phyloP scores from a whole-genome alignment of 2,329 filamentous ascomycete genomes.

The Chrysoporthe austroafricana region DNA sequence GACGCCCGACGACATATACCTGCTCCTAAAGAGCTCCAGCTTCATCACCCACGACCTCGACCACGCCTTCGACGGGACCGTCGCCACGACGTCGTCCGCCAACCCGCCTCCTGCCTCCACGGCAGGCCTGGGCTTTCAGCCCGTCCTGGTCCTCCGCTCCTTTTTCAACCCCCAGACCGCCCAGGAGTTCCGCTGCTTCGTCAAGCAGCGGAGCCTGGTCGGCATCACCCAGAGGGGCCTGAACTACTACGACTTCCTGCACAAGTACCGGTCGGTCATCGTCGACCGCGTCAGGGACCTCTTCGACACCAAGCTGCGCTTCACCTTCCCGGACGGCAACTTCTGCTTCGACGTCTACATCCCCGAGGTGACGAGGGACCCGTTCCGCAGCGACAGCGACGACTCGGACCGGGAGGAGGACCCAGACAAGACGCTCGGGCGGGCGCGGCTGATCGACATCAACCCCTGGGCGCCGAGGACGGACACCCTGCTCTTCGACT shows the following conservation, averaged over 20 bases:
- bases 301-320: constrained; percentile 73
- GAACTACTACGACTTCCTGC: constrained; percentile 86
- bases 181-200: constrained; percentile 94
- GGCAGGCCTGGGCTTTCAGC: constrained; percentile 58
- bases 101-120: constrained; percentile 32
- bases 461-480: constrained; percentile 93
- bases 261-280: constrained; percentile 65
- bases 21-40: constrained; percentile 91
- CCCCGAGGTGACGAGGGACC: constrained; percentile 56
- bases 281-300: constrained; percentile 73
- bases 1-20: constrained; percentile 86
- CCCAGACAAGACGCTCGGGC: constrained; percentile 63
- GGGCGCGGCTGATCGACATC: constrained; percentile 87
- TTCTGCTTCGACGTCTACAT: constrained; percentile 95
- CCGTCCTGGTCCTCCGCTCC: constrained; percentile 83
- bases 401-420: constrained; percentile 49
- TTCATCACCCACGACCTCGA: constrained; percentile 94
- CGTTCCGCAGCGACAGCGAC: constrained; percentile 36
- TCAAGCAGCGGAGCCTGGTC: constrained; percentile 78
- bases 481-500: constrained; percentile 86
- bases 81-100: constrained; percentile 42
- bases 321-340: constrained; percentile 80
- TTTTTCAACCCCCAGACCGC: constrained; percentile 88
- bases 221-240: constrained; percentile 87
- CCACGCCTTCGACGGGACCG: constrained; percentile 82